Evolutionary conservation across 345 rosid genomes (phyloP), one percentile per base, ranked within the genome.

Genomic region (Limnanthes douglasii): DNA sequence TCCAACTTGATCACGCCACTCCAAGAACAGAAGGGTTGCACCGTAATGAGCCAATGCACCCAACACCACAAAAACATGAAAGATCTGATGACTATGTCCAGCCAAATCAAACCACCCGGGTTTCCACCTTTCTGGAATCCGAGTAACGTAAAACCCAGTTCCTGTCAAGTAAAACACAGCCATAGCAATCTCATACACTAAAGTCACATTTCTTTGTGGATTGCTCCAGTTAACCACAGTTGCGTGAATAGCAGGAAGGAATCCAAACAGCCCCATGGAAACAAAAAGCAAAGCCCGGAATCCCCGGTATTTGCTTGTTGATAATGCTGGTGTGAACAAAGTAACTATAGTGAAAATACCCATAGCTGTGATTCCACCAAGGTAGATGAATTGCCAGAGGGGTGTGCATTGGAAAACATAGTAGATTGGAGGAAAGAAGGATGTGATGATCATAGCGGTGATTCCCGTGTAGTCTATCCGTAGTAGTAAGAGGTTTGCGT

Each of bases 21-120:
- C 88, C 64, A 86, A 53, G 44, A 86, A 71, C 33, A 73, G 21
- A 15, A 82, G 72, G 5, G 93, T 62, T 11, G 97, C 82, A 15
- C 70, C 79, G 41, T 86, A 86, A 49, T 86, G 97, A 24, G 97
- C 88, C 70, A 82, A 53, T 8, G 94, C 97, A 29, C 94, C 94
- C 56, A 75, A 43, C 50, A 86, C 44, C 50, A 86, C 94, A n/a
- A 86, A 56, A 6, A 82, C 72, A 57, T 82, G 97, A 29, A 86
- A 86, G 13, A 86, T 73, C 50, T 86, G 97, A 54, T 78, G 97
- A 31, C 97, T 86, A 24, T 86, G 94, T 0, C 97, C 93, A 0
- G 81, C 70, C 2, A 70, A 60, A 43, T 86, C 94, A 35, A 86
- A 82, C 79, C 79, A 66, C 2, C 97, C 97, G 0, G 88, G 93